phyloP scores from a whole-genome alignment of 2,329 filamentous ascomycete genomes.

The Neofusicoccum laricinum region DNA sequence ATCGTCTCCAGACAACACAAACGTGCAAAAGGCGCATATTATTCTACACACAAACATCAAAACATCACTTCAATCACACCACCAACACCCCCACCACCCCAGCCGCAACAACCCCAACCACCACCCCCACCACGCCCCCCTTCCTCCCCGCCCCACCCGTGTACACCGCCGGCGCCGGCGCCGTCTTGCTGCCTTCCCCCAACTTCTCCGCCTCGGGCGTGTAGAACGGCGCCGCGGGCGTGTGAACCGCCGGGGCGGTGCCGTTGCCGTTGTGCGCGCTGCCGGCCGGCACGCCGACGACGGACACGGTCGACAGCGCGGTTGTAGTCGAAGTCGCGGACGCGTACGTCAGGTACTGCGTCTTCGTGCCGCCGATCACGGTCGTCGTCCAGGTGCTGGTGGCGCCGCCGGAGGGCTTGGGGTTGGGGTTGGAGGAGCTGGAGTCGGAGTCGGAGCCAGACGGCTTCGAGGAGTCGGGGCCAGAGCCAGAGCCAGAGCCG shows the following conservation, averaged over 20 bases:
- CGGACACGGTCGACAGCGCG: neutral
- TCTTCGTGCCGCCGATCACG: neutral
- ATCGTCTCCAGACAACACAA: too few relatives aligned
- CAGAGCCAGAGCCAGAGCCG: neutral
- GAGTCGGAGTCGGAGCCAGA: neutral
- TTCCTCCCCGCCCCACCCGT: neutral
- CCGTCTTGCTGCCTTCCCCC: neutral
- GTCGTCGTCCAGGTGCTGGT: neutral
- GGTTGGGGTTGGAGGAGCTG: neutral
- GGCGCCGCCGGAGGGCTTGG: neutral
- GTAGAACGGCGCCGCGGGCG: neutral
- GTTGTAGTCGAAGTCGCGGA: too few relatives aligned
- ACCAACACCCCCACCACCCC: neutral
- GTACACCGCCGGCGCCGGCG: neutral
- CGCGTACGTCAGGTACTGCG: neutral
- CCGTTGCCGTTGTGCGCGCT: neutral
- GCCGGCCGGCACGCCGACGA: neutral
- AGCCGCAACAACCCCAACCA: neutral
- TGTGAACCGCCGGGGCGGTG: neutral
- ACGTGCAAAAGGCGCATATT: too few relatives aligned
- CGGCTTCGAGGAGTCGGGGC: too few relatives aligned
- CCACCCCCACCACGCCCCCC: neutral
- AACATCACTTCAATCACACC: neutral
- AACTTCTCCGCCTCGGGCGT: neutral
- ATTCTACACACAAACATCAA: too few relatives aligned